Evolutionary conservation across 305 asterid species (phyloP), one percentile per base, ranked within the genome.

Genomic region (Coffea humblotiana): DNA sequence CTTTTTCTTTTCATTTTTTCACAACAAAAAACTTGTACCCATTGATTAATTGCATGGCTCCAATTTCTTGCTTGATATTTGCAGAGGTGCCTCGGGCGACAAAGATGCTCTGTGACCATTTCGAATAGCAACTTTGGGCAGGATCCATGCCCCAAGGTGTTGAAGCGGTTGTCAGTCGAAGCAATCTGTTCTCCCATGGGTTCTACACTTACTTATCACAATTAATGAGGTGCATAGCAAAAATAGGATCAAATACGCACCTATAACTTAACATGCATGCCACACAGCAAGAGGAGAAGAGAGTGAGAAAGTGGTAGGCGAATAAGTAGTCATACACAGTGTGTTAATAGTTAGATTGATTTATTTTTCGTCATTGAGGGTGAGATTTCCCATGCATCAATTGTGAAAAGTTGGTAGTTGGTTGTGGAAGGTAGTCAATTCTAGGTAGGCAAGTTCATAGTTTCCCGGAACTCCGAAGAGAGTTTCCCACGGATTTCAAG

Each of bases 91-190:
- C 71, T 93, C 23, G 99, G 98, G 71, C 86, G 86, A 51, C 90
- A 92, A 77, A 83, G 86, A 74, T 95, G 99, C 86, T 63, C 97
- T 2, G 99, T 95, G 27, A 65, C 97, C 5, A 92, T 95, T 86
- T 86, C 99, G 78, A 95, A 89, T 89, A 90, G 86, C 65, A 95
- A 92, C 82, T 93, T 95, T 56, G 97, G 92, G 72, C 85, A 80
- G 23, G 99, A 95, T 82, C 99, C 99, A 49, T 95, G 99, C 77
- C 99, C 99, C 7, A 91, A 88, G 2, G 93, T 90, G 75, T 75
- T 92, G 74, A 95, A 95, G 83, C 89, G 97, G 82, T 78, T 95
- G 76, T 88, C 97, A 25, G 99, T 95, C 1, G 98, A 95, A 89
- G 99, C 98, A 72, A 75, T 88, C 63, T 95, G 99, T 78, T 81